Conservation (phyloP, 75 land plant species). For the Sequoia sempervirens region DNA sequence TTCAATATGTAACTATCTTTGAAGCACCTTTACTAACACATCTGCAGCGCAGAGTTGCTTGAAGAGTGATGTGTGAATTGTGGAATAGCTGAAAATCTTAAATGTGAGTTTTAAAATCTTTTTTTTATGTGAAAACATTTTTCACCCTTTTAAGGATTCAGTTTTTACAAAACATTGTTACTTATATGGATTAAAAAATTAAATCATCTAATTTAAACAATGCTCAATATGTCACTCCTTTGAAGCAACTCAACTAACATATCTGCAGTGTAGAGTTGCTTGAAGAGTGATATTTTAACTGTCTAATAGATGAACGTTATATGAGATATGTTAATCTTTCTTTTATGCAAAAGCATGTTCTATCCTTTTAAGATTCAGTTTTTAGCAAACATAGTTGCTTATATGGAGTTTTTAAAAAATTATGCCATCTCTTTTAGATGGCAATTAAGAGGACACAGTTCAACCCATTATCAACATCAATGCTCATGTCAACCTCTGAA, state of each 20-base stretch:
- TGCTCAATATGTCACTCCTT: background rate
- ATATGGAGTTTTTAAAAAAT: no score
- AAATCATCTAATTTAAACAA: background rate
- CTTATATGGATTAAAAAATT: background rate
- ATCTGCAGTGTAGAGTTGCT: background rate
- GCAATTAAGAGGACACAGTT: background rate
- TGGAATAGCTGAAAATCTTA: background rate
- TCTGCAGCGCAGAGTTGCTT: background rate
- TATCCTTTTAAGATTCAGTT: background rate
- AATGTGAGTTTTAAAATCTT: no score
- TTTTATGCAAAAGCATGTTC: no score
- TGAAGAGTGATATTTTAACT: background rate
- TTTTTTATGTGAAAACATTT: no score
- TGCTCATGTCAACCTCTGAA: background rate
- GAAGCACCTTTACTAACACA: background rate
- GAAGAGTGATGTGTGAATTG: background rate
- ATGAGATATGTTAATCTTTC: no score
- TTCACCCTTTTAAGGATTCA: background rate
- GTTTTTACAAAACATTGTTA: background rate
- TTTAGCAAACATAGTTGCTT: background rate
- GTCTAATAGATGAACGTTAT: background rate
- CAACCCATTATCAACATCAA: background rate
- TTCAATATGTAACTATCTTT: background rate
- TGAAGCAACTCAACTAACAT: background rate
- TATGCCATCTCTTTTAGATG: background rate